Percentiles rank a stretch among this genome's conserved stretches.
These are phyloP conservation scores for Apiospora malaysiana DNA, from an alignment of 2,329 filamentous ascomycete species.

Conservation along the genomic window DNA sequence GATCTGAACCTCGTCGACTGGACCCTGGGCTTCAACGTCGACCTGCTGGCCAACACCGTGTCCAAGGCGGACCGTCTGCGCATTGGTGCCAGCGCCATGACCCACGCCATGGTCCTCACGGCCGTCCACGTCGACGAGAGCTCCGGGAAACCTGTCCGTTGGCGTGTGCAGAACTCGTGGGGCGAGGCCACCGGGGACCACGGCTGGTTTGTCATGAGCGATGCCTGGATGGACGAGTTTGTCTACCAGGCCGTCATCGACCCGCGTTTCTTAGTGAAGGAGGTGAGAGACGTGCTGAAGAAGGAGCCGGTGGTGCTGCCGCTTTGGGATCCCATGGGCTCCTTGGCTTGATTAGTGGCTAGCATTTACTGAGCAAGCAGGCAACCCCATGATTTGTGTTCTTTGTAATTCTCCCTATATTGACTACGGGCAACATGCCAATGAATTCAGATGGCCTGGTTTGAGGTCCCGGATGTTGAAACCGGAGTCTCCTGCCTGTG, in stretches of 20 bases:
- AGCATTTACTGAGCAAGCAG: background rate
- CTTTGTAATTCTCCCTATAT: too few relatives aligned
- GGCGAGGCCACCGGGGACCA: slow-evolving; percentile 71
- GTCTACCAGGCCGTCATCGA: slow-evolving; percentile 88
- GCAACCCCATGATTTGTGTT: background rate
- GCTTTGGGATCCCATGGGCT: slow-evolving; percentile 82
- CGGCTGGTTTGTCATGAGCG: slow-evolving; percentile 90
- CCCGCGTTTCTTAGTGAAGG: slow-evolving; percentile 67
- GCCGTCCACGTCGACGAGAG: slow-evolving; percentile 77
- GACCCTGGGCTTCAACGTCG: slow-evolving; percentile 81
- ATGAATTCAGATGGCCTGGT: too few relatives aligned
- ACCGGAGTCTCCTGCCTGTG: too few relatives aligned
- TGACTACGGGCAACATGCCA: too few relatives aligned
- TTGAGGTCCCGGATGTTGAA: too few relatives aligned
- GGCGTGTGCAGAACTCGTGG: slow-evolving; percentile 91
- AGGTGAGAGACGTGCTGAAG: slow-evolving; percentile 72
- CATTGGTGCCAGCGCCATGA: slow-evolving; percentile 82
- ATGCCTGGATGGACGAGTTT: slow-evolving; percentile 81
- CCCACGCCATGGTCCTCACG: slow-evolving; percentile 90
- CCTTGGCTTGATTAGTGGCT: slow-evolving; percentile 55
- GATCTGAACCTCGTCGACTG: slow-evolving; percentile 80
- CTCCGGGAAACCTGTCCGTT: slow-evolving; percentile 69
- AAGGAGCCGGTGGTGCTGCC: slow-evolving; percentile 74
- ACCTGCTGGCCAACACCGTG: slow-evolving; percentile 67
- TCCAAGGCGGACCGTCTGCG: slow-evolving; percentile 76